phyloP scores from a whole-genome alignment of 768 basidiomycete species.

The Agrocybe praecox region DNA sequence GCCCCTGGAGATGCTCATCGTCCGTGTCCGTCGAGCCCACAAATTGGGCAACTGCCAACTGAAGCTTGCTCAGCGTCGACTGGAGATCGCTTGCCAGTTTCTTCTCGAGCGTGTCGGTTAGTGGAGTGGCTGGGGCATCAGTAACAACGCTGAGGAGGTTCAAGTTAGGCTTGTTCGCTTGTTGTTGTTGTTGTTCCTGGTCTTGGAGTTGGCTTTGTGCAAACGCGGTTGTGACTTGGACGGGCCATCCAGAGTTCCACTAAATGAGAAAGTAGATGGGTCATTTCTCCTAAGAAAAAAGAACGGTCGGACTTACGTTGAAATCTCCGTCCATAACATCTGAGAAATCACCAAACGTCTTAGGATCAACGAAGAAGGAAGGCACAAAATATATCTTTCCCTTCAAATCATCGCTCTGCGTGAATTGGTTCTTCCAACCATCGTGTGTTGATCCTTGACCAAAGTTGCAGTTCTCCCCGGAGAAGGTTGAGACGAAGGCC shows the following conservation, averaged over 20 bases:
- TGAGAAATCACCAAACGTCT: slow-evolving; percentile 44
- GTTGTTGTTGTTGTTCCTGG: slow-evolving; percentile 12
- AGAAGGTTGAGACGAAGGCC: slow-evolving; percentile 70
- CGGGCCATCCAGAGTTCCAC: slow-evolving; percentile 87
- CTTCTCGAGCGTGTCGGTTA: slow-evolving; percentile 12
- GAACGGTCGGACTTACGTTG: slow-evolving; percentile 41
- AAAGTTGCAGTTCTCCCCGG: slow-evolving; percentile 70
- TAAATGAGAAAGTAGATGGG: slow-evolving; percentile 24
- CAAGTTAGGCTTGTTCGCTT: slow-evolving; percentile 1
- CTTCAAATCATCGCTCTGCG: slow-evolving; percentile 43
- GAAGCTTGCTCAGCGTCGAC: slow-evolving; percentile 23
- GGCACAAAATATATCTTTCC: slow-evolving; percentile 67
- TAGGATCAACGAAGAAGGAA: slow-evolving; percentile 66
- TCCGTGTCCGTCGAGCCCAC: slow-evolving; percentile 58
- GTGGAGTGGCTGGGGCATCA: slow-evolving; percentile 15
- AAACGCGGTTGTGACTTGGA: slow-evolving; percentile 50
- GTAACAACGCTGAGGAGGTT: slow-evolving; percentile 9
- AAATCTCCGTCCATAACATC: slow-evolving; percentile 61
- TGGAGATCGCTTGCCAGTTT: slow-evolving; percentile 18
- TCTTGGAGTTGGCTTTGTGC: slow-evolving; percentile 28
- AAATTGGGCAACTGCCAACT: slow-evolving; percentile 34
- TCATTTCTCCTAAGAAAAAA: slow-evolving; percentile 1
- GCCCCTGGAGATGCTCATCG: slow-evolving; percentile 48
- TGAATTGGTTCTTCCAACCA: slow-evolving; percentile 63
- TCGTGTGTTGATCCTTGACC: slow-evolving; percentile 51